Evolutionary conservation across 2,329 filamentous ascomycete genomes (phyloP).

Genomic region (Trematosphaeria pertusa): DNA sequence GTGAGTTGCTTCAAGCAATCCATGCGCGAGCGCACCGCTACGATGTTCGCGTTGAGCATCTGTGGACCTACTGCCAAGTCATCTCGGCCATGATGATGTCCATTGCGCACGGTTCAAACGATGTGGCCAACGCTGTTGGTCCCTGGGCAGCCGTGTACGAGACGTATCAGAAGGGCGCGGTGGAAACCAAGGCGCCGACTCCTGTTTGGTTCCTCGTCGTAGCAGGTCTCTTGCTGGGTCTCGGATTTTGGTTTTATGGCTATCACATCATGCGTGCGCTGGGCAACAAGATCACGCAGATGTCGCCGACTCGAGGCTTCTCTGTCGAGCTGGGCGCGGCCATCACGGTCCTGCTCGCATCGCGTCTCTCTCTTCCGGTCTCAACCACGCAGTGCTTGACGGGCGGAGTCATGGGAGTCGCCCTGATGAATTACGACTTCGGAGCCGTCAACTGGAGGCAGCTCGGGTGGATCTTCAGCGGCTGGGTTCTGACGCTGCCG

Average conservation of each 20-base stretch:
- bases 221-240: constrained; percentile 59
- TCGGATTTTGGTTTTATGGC: constrained; percentile 61
- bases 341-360: constrained; percentile 76
- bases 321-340: constrained; percentile 82
- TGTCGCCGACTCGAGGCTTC: constrained; percentile 62
- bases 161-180: constrained; percentile 61
- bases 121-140: constrained; percentile 62
- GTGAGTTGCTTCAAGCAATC: constrained; percentile 46
- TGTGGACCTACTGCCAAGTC: constrained; percentile 53
- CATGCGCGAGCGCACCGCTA: constrained; percentile 54
- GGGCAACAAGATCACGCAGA: constrained; percentile 78
- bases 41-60: constrained; percentile 56
- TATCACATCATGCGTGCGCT: constrained; percentile 60
- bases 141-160: constrained; percentile 69
- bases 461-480: constrained; percentile 64
- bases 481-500: constrained; percentile 12
- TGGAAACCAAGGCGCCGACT: constrained; percentile 57
- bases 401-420: constrained; percentile 76
- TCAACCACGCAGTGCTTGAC: constrained; percentile 74
- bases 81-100: constrained; percentile 72
- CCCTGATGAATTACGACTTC: constrained; percentile 72
- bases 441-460: constrained; percentile 75
- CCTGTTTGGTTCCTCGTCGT: constrained; percentile 67
- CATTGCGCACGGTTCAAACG: constrained; percentile 74
- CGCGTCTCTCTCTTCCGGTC: constrained; percentile 74